Base-by-base conservation (phyloP, 2,329 filamentous ascomycete species). In the Diaporthe australafricana region DNA sequence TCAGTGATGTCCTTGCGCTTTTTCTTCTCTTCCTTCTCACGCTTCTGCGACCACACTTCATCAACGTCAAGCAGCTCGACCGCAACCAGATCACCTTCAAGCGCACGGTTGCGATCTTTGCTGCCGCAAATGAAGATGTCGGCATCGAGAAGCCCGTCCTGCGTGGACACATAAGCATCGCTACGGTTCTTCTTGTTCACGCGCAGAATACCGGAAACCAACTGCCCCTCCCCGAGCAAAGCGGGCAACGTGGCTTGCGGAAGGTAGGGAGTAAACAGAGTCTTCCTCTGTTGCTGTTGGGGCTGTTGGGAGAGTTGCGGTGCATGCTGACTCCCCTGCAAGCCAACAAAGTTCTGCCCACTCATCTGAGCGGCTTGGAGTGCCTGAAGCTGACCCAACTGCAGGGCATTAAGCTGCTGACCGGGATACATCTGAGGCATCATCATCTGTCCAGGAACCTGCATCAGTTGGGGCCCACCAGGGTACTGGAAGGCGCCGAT, bases 121-220 rank as follows among this genome's bases (percentile, higher is more conserved):
- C 96, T 98, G 81, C 96, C 96, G 81, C 96, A 99, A 79, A 99
- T 99, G 84, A 99, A 99, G 80, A 99, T 99, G 81, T 99, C 96
- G 53, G 96, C 96, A 83, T 98, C 96, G 60, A 99, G 88, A 73
- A 93, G 85, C 57, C 91, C 91, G 80, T 99, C 96, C 73, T 93
- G 91, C 16, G 95, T 98, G 14, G 96, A 96, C 70, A 99, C 96
- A 79, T 99, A 99, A 35, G 96, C 96, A 83, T 99, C 96, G 78
- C 96, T 98, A 75, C 96, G 93, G 84, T 99, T 99, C 88, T 99
- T 99, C 88, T 98, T 99, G 90, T 99, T 99, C 76, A 99, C 96
- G 73, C 96, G 94, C 67, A 99, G 92, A 77, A 98, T 95, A 85
- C 96, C 96, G 74, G 96, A 96, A 69, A 99, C 96, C 71, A 99